Percentiles rank a stretch among this genome's conserved stretches.
Conservation (phyloP, 768 basidiomycete genomes). For the Mycena indigotica region DNA sequence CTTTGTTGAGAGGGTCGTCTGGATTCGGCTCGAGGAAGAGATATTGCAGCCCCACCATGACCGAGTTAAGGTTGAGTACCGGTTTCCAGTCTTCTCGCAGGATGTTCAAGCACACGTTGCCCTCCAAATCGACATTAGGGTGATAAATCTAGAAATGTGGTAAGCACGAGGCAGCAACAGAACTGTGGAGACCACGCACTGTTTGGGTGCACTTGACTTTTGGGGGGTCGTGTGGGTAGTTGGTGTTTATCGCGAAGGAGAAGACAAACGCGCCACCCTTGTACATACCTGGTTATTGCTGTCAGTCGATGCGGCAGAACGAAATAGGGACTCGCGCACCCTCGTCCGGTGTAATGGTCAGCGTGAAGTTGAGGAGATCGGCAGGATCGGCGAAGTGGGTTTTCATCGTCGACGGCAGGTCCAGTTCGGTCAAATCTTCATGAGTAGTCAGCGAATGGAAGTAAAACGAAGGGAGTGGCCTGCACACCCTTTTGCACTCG, state of each 20-base stretch:
- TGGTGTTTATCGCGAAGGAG: conserved; percentile 94
- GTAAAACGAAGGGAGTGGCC: conserved; percentile 1
- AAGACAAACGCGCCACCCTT: conserved; percentile 92
- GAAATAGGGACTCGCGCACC: conserved; percentile 49
- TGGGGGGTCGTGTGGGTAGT: conserved; percentile 98
- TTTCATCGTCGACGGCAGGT: conserved; percentile 94
- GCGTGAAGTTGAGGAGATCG: conserved; percentile 94
- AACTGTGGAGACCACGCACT: conserved; percentile 48
- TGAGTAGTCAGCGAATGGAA: background rate
- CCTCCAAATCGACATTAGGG: conserved; percentile 96
- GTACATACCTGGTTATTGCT: conserved; percentile 80
- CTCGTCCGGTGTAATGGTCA: conserved; percentile 96
- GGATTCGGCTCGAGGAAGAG: conserved; percentile 98
- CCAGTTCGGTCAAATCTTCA: conserved; percentile 93
- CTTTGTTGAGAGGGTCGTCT: conserved; percentile 98
- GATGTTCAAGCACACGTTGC: conserved; percentile 98
- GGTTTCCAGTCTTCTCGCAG: conserved; percentile 99
- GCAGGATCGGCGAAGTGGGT: conserved; percentile 89
- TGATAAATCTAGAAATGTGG: conserved; percentile 83
- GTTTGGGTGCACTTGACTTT: conserved; percentile 98
- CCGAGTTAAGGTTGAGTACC: conserved; percentile 93
- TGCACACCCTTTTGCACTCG: conserved; percentile 95
- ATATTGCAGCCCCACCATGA: conserved; percentile 98
- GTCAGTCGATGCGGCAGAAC: background rate
- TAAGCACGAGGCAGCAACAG: conserved; percentile 8